A percentile compares a stretch with the other conserved stretches of the same genome.
phyloP scores from a whole-genome alignment of 2,329 filamentous ascomycete species.

The Thelonectria olida region DNA sequence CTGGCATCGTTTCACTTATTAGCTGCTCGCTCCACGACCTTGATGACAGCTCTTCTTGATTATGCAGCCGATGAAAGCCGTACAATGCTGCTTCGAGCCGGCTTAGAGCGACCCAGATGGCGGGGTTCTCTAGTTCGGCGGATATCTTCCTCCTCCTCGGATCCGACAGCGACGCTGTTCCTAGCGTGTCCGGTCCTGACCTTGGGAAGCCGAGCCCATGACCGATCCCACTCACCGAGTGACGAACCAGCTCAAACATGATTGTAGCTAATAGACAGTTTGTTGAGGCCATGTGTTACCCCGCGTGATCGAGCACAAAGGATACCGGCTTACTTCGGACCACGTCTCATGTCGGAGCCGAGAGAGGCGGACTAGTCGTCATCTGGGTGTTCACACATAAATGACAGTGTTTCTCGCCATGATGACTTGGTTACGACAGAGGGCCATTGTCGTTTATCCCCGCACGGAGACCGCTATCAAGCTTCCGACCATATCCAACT shows the following conservation, averaged over 20 bases:
- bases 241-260: background rate
- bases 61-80: background rate
- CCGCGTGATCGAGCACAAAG: background rate
- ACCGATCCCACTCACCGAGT: background rate
- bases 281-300: no score
- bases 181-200: background rate
- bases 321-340: slow-evolving; percentile 14
- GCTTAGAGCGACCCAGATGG: background rate
- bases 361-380: background rate
- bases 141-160: background rate
- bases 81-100: background rate
- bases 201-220: background rate
- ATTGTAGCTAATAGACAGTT: no score
- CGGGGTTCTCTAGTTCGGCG: no score
- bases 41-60: no score
- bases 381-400: background rate
- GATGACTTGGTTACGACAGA: no score
- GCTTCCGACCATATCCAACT: no score
- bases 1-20: no score
- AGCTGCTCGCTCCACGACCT: no score
- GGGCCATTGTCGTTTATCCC: no score
- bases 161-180: background rate
- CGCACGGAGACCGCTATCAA: no score
- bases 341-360: background rate
- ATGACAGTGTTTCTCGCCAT: background rate